Evolutionary conservation across 1,139 yeast species (phyloP).

Genomic region (Yamadazyma sp.): DNA sequence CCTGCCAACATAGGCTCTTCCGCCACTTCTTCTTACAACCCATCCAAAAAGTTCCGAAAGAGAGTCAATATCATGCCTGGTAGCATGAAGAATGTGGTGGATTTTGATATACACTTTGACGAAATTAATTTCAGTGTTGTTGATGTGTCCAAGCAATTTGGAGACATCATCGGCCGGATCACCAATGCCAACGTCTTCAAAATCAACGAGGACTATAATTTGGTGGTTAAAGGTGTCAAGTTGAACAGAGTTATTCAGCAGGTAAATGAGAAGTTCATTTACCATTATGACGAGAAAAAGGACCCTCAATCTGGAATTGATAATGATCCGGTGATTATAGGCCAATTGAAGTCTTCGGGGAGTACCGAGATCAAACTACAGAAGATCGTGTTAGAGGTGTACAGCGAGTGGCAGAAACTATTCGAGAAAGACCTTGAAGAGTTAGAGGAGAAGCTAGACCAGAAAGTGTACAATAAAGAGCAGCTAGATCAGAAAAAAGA

Average conservation of each 20-base stretch:
- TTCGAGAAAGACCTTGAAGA: conserved; percentile 22
- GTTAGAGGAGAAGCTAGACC: conserved; percentile 1
- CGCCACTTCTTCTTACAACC: conserved; percentile 8
- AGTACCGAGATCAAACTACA: conserved; percentile 40
- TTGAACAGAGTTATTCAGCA: conserved; percentile 19
- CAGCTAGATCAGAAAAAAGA: no score
- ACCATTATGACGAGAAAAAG: conserved; percentile 7
- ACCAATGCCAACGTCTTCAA: conserved; percentile 28
- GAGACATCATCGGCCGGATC: conserved; percentile 33
- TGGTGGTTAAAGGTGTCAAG: conserved; percentile 25
- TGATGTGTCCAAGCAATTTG: conserved; percentile 33
- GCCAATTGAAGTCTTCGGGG: conserved; percentile 7
- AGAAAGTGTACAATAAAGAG: no score
- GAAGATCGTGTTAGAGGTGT: conserved; percentile 49
- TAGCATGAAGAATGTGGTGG: conserved; percentile 7
- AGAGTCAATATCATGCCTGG: conserved; percentile 9
- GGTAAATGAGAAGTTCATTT: conserved; percentile 10
- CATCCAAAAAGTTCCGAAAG: conserved; percentile 10
- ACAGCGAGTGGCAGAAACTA: conserved; percentile 53
- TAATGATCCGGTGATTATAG: conserved; percentile 11
- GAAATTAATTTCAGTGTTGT: conserved; percentile 24
- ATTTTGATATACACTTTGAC: conserved; percentile 24
- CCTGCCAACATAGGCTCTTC: conserved; percentile 1
- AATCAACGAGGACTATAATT: conserved; percentile 32
- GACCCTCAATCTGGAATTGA: neutral